Base-by-base conservation (phyloP, 2,329 filamentous ascomycete genomes). In the Allantophomopsis lycopodina region DNA sequence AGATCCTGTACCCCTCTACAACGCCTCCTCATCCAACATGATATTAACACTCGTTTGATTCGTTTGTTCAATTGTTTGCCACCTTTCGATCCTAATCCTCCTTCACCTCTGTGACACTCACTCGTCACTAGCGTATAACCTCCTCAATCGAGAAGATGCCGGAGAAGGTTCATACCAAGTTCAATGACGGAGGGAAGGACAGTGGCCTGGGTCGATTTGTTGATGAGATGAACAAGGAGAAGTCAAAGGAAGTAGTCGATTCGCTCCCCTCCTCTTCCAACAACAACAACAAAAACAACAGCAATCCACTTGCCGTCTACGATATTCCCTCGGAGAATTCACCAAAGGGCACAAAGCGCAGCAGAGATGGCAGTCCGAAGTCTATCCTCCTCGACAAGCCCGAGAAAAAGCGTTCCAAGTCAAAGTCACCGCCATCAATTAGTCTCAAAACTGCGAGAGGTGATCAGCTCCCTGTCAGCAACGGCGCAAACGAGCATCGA, bases 131-230 rank as follows among this genome's bases (percentile, higher is more conserved):
- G 12, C 16, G 32, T 14, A 16, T 20, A 38, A 18, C 13, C 30
- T 17, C 10, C 18, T 37, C 40, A 48, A 28, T 28, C 8, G 8
- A 28, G 23, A 55, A 36, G 21, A 65, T 65, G 62, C 60, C 61
- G 20, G 60, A 64, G 50, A 56, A 58, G 46, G 54, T 63, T 10
- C 56, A 57, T 42, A 60, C 52, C 12, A 54, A 54, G 28, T 64
- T 65, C 44, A 52, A 49, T 14, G 57, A 58, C 34, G 53, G 56
- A 14, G 49, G 51, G 38, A 45, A 48, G n/a, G 41, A 44, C 18
- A 18, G 7, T 36, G 35, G 35, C n/a, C 16, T 36, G 15, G 16
- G 7, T 20, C 35, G 6, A 20, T 36, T 16, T 15, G 18, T 28
- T 10, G 23, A 54, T 42, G 56, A 52, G 41, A 51, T 52, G 37